Base-by-base conservation (phyloP, 1,284 basidiomycete species). In the Malassezia caprae region DNA sequence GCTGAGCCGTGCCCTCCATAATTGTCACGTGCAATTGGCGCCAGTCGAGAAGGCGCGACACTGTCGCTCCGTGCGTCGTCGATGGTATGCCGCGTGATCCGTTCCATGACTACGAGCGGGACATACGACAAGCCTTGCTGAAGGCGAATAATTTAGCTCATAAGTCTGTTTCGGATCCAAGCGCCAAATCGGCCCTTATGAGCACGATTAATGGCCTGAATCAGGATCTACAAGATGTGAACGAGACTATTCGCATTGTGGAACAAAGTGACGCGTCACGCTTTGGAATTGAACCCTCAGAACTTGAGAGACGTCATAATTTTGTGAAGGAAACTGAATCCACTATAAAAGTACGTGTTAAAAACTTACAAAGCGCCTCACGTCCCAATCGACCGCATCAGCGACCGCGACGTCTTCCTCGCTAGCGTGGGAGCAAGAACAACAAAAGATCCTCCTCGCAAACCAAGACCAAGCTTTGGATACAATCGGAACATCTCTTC, bases 351-450 rank as follows among this genome's bases (percentile, higher is more conserved):
- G 65, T 47, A 32, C 13, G 45, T 47, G 3, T 10, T 4, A 4
- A 12, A 19, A 5, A 11, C 26, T 28, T 7, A 40, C 17, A 4
- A 27, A 47, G 45, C 34, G 35, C 3, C 30, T 48, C 17, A 15
- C 23, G 3, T 26, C 17, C 1, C 2, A 28, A 10, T 8, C 19
- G 4, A 7, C 17, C 6, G 19, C 30, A n/a, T n/a, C 35, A 32
- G 17, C 12, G 17, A 21, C 39, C 30, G 8, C 19, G 13, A 13
- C 26, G 3, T 30, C 45, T 19, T 12, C 27, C 15, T 58, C 48
- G 13, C 66, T 72, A 19, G 72, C 72, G 41, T 59, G 67, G 47
- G 69, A 73, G 39, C 64, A 72, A 34, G 69, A 73, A 48, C 69
- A 72, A 62, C 54, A 43, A 21, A 48, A 68, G 63, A 55, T 62